A percentile compares a stretch with the other conserved stretches of the same genome.
Evolutionary conservation across 1,139 yeast species (phyloP).

Genomic region (Zygosaccharomyces pseudobailii): DNA sequence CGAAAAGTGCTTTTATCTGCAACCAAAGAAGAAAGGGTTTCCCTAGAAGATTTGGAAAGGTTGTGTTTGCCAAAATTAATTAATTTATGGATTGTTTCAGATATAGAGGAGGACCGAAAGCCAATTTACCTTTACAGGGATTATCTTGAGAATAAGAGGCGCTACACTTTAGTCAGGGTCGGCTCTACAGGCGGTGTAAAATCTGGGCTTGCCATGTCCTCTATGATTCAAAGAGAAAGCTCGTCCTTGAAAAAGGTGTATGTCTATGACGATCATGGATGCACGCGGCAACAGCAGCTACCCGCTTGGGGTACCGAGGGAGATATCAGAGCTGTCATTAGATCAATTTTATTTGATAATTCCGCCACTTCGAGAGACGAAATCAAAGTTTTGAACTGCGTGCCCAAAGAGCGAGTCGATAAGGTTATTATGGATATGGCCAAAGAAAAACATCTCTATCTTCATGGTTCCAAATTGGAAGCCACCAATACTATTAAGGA

Average conservation of each 20-base stretch:
- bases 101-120: slow-evolving; percentile 14
- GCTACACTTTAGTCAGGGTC: slow-evolving; percentile 23
- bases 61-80: slow-evolving; percentile 26
- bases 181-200: slow-evolving; percentile 7
- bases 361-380: slow-evolving; percentile 22
- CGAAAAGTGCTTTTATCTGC: slow-evolving; percentile 29
- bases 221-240: slow-evolving; percentile 34
- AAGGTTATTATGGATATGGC: slow-evolving; percentile 34
- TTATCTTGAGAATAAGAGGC: slow-evolving; percentile 25
- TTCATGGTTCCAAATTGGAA: slow-evolving; percentile 29
- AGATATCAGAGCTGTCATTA: slow-evolving; percentile 24
- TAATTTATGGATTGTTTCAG: slow-evolving; percentile 28
- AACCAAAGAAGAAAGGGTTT: slow-evolving; percentile 26
- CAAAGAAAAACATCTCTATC: slow-evolving; percentile 28
- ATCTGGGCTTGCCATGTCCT: slow-evolving; percentile 30
- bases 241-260: slow-evolving; percentile 27
- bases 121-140: slow-evolving; percentile 23
- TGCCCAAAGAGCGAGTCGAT: slow-evolving; percentile 28
- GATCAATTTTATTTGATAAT: slow-evolving; percentile 28
- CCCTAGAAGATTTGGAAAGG: slow-evolving; percentile 31
- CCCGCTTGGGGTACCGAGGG: slow-evolving; percentile 16
- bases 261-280: slow-evolving; percentile 3
- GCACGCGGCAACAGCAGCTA: neutral
- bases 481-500: slow-evolving; percentile 26
- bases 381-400: slow-evolving; percentile 20